Conservation (phyloP, 129 eudicot genomes). For the Calendula officinalis region DNA sequence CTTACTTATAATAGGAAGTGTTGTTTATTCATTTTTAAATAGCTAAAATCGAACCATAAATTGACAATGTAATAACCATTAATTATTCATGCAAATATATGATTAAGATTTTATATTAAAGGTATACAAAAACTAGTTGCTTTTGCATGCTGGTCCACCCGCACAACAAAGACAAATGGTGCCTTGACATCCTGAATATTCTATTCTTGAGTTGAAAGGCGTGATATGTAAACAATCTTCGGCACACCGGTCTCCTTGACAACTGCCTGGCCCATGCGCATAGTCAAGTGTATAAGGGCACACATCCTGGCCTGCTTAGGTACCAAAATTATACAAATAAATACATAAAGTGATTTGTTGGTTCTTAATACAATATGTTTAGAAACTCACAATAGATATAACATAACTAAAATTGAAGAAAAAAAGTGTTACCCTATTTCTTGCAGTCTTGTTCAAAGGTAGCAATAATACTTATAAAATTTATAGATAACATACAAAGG, state of each 20-base stretch:
- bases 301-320: background rate
- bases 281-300: background rate
- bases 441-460: too few species aligned
- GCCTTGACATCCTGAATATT: background rate
- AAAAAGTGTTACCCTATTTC: too few species aligned
- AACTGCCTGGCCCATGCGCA: background rate
- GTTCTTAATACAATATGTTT: too few species aligned
- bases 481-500: too few species aligned
- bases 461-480: too few species aligned
- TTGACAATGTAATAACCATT: background rate
- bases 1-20: too few species aligned
- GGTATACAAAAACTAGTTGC: background rate
- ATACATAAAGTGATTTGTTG: too few species aligned
- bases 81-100: background rate
- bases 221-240: background rate
- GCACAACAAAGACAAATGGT: background rate
- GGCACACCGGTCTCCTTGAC: background rate
- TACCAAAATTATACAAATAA: background rate
- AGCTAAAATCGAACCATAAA: background rate
- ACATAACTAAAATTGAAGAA: too few species aligned
- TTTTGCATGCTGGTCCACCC: background rate
- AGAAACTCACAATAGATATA: too few species aligned
- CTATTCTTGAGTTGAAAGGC: background rate
- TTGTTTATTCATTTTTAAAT: too few species aligned
- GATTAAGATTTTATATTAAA: background rate